Percentiles rank a stretch among this genome's conserved stretches.
Evolutionary conservation across 2,329 filamentous ascomycete species (phyloP).

Genomic region (Xylaria sp.): DNA sequence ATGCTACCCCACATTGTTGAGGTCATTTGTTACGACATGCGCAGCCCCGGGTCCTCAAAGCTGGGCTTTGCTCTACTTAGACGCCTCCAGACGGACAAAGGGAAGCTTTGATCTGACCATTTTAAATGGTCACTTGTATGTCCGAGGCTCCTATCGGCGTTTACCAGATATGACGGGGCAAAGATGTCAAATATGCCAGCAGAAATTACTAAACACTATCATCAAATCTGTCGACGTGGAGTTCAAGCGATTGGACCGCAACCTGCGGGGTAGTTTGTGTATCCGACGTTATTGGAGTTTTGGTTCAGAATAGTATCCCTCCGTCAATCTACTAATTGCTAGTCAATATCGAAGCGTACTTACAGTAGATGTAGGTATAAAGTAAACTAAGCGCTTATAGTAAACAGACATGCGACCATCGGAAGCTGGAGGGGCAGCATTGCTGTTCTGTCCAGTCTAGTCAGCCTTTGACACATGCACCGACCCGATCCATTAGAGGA

Average conservation of each 20-base stretch:
- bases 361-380: neutral
- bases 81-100: constrained; percentile 33
- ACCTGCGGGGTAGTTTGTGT: constrained; percentile 14
- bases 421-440: neutral
- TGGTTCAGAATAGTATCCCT: neutral
- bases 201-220: constrained; percentile 23
- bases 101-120: constrained; percentile 25
- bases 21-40: constrained; percentile 24
- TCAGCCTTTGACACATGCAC: no score
- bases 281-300: no score
- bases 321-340: neutral
- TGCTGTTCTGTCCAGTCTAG: no score
- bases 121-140: constrained; percentile 5
- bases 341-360: neutral
- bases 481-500: neutral
- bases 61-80: constrained; percentile 9
- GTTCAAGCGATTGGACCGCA: constrained; percentile 6
- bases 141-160: constrained; percentile 17
- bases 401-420: neutral
- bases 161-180: constrained; percentile 1
- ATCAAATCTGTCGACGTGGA: neutral
- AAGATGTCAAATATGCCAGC: neutral
- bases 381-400: neutral
- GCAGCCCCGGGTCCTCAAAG: neutral
- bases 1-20: constrained; percentile 20